Percentiles rank a stretch among this genome's conserved stretches.
Conservation (phyloP, 2,329 filamentous ascomycete genomes). For the Colletotrichum lindemuthianum region DNA sequence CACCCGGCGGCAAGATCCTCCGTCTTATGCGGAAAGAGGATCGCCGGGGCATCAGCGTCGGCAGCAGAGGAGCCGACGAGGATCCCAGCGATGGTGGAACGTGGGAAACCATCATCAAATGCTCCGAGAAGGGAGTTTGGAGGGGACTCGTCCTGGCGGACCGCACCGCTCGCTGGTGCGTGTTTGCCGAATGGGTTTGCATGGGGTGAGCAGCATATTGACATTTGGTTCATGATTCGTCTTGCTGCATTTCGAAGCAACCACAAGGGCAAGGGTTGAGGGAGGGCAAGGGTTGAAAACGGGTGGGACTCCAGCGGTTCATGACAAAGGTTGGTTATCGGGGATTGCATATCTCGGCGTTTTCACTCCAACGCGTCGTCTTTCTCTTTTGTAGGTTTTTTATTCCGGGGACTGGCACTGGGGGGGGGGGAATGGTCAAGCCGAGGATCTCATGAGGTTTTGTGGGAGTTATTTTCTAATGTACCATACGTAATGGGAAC, state of each 20-base stretch:
- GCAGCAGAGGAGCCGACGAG: slow-evolving; percentile 59
- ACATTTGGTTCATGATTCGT: slow-evolving; percentile 7
- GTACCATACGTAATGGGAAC: slow-evolving; percentile 36
- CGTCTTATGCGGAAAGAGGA: slow-evolving; percentile 85
- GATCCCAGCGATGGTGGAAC: slow-evolving; percentile 75
- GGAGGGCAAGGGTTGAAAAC: slow-evolving; percentile 8
- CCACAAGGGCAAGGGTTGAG: slow-evolving; percentile 26
- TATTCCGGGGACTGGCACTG: slow-evolving; percentile 23
- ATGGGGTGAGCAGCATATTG: slow-evolving; percentile 39
- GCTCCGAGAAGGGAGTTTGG: slow-evolving; percentile 84
- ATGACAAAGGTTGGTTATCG: slow-evolving; percentile 1
- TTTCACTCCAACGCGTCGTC: neutral
- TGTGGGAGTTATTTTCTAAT: slow-evolving; percentile 30
- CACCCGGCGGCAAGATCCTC: slow-evolving; percentile 93
- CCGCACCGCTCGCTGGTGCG: slow-evolving; percentile 86
- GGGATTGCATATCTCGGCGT: slow-evolving; percentile 35
- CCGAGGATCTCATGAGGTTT: neutral
- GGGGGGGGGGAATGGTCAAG: slow-evolving; percentile 5
- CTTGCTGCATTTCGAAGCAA: slow-evolving; percentile 1
- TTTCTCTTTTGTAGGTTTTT: slow-evolving; percentile 1
- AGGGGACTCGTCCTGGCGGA: slow-evolving; percentile 84
- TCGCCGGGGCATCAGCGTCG: slow-evolving; percentile 62
- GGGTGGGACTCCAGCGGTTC: slow-evolving; percentile 17
- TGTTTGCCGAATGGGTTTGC: slow-evolving; percentile 89
- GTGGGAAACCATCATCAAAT: slow-evolving; percentile 94